phyloP scores from a whole-genome alignment of 805 yeast genomes.

The Pachysolen tannophilus region DNA sequence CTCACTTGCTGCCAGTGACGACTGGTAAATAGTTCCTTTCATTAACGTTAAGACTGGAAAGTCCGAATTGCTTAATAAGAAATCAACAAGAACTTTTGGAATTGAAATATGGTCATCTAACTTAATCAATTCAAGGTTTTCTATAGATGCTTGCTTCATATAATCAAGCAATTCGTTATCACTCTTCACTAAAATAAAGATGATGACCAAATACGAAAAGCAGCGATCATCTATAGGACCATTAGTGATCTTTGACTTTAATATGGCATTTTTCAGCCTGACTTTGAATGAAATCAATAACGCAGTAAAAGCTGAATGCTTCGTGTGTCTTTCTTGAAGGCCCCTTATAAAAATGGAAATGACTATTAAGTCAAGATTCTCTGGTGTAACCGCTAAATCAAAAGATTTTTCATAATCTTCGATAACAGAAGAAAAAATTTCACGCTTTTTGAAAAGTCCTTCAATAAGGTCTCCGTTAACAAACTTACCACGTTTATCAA shows the following conservation, averaged over 20 bases:
- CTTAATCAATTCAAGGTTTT: slow-evolving; percentile 20
- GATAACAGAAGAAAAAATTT: slow-evolving; percentile 32
- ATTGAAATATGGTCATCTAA: slow-evolving; percentile 26
- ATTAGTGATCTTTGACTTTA: slow-evolving; percentile 6
- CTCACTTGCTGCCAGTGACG: slow-evolving; percentile 8
- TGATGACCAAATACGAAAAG: slow-evolving; percentile 22
- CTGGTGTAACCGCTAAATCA: slow-evolving; percentile 28
- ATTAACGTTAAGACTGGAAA: slow-evolving; percentile 7
- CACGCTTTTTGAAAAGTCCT: slow-evolving; percentile 23
- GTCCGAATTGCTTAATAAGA: slow-evolving; percentile 10
- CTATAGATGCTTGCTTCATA: slow-evolving; percentile 26
- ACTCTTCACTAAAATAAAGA: slow-evolving; percentile 26
- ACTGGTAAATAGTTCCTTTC: slow-evolving; percentile 5
- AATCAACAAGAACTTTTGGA: slow-evolving; percentile 27
- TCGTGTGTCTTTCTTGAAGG: slow-evolving; percentile 47
- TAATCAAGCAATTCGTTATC: slow-evolving; percentile 25
- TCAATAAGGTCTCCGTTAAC: slow-evolving; percentile 9
- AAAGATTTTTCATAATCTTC: slow-evolving; percentile 33
- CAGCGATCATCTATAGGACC: slow-evolving; percentile 14
- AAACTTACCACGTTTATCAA: slow-evolving; percentile 19
- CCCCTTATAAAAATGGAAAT: slow-evolving; percentile 47
- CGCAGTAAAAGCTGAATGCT: slow-evolving; percentile 37
- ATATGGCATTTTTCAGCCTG: slow-evolving; percentile 28
- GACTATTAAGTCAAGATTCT: slow-evolving; percentile 45
- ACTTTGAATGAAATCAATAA: slow-evolving; percentile 34